Base-by-base conservation (phyloP, 148 eudicot species). In the Camellia granthamiana region DNA sequence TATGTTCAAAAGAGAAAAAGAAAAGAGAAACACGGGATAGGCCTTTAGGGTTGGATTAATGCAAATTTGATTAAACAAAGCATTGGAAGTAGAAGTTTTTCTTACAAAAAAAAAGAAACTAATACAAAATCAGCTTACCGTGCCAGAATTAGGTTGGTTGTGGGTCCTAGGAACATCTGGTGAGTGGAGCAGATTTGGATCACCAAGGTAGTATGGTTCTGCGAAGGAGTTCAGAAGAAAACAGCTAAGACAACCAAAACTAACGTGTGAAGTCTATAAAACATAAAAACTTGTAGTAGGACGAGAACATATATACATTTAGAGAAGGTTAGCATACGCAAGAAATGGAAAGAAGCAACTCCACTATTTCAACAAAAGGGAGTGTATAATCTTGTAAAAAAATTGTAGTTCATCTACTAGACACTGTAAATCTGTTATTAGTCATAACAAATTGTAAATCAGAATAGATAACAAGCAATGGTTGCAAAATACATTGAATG, bases 151-250 rank as follows among this genome's bases (percentile, higher is more conserved):
- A 78, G 87, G 89, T 76, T 75, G 84, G 74, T 80, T 84, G 76
- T 47, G 69, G 69, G 80, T 66, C 61, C 84, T 83, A 64, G 86
- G 76, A 80, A 82, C 71, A 86, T 88, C 89, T 71, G 78, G 77
- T 74, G 86, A 84, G 56, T 75, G 64, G 18, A 69, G 75, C 16
- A 76, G 78, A 54, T 76, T 73, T 51, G 85, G 81, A 77, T 83
- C 89, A 46, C 83, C 84, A 74, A 72, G 79, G 77, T 79, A 67
- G 61, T 80, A 86, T 54, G 84, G 63, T 75, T 88, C 90, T 90
- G 90, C 59, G 65, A 72, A 69, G 6, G 42, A 66, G 69, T 63
- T 66, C 21, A 52, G 2, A 63, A 30, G 19, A 42, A 64, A 41
- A 49, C 3, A 64, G 55, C n/a, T 77, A 14, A 77, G 47, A 49